Evolutionary conservation across 805 yeast species (phyloP).

Genomic region (Wickerhamomyces bovis): DNA sequence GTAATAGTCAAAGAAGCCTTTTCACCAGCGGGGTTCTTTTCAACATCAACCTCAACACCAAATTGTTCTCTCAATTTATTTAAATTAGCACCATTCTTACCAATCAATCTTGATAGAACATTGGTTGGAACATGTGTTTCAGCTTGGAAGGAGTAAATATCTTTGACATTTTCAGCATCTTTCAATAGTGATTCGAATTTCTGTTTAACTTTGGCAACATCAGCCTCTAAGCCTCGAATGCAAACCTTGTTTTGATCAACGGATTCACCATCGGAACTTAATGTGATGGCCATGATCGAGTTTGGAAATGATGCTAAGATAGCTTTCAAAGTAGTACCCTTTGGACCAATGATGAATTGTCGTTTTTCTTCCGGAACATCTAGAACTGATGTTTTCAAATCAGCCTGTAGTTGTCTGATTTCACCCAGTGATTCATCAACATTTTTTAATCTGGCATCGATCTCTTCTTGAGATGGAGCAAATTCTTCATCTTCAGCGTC

Average conservation of each 20-base stretch:
- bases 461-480: constrained; percentile 60
- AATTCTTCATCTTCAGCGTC: constrained; percentile 54
- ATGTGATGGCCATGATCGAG: constrained; percentile 36
- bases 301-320: constrained; percentile 28
- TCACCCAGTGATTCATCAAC: constrained; percentile 50
- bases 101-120: constrained; percentile 76
- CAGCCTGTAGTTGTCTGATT: constrained; percentile 52
- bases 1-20: constrained; percentile 50
- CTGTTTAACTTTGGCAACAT: constrained; percentile 47
- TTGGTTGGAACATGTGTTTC: constrained; percentile 56
- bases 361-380: constrained; percentile 52
- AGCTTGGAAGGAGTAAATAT: constrained; percentile 36
- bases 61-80: constrained; percentile 63
- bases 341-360: constrained; percentile 53
- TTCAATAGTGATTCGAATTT: constrained; percentile 50
- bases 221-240: constrained; percentile 64
- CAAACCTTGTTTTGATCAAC: constrained; percentile 47
- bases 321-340: constrained; percentile 48
- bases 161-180: constrained; percentile 47
- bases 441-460: constrained; percentile 43
- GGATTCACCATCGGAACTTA: constrained; percentile 34
- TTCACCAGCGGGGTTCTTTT: constrained; percentile 41
- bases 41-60: constrained; percentile 72
- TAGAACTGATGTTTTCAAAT: constrained; percentile 46
- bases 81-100: constrained; percentile 78